A percentile compares a stretch with the other conserved stretches of the same genome.
These are phyloP conservation scores for Pseudopediastrum boryanum DNA, from an alignment of 139 green algal species.

Conservation along the genomic window DNA sequence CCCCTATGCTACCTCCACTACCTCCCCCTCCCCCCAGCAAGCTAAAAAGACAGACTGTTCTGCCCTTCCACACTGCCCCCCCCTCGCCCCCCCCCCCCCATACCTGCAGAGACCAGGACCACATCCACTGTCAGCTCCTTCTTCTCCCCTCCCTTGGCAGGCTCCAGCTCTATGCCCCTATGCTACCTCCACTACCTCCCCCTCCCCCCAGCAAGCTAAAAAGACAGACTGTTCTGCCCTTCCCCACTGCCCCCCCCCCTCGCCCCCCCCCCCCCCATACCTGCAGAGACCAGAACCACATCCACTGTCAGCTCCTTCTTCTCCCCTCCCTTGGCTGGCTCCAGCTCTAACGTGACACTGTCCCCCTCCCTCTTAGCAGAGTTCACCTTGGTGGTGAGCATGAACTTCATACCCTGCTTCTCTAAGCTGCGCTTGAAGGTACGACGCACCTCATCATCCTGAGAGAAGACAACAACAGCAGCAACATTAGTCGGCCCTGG, in stretches of 20 bases:
- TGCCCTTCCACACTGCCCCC: too few relatives aligned
- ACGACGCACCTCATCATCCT: constrained; percentile 88
- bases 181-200: constrained; percentile 54
- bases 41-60: too few relatives aligned
- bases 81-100: too few relatives aligned
- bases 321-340: constrained; percentile 51
- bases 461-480: too few relatives aligned
- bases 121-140: constrained; percentile 85
- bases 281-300: constrained; percentile 64
- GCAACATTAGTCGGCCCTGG: too few relatives aligned
- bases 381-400: constrained; percentile 86
- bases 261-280: too few relatives aligned
- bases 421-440: constrained; percentile 89
- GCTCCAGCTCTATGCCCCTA: constrained; percentile 51
- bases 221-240: too few relatives aligned
- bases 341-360: too few relatives aligned
- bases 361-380: constrained; percentile 60
- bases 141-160: constrained; percentile 72
- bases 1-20: constrained; percentile 37
- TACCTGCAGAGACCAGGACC: constrained; percentile 93
- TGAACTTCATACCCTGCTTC: constrained; percentile 99
- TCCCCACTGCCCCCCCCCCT: too few relatives aligned
- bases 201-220: too few relatives aligned
- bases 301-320: constrained; percentile 52
- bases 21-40: too few relatives aligned